Evolutionary conservation across 257 asterid genomes (phyloP).

Genomic region (Knoxia roxburghii): DNA sequence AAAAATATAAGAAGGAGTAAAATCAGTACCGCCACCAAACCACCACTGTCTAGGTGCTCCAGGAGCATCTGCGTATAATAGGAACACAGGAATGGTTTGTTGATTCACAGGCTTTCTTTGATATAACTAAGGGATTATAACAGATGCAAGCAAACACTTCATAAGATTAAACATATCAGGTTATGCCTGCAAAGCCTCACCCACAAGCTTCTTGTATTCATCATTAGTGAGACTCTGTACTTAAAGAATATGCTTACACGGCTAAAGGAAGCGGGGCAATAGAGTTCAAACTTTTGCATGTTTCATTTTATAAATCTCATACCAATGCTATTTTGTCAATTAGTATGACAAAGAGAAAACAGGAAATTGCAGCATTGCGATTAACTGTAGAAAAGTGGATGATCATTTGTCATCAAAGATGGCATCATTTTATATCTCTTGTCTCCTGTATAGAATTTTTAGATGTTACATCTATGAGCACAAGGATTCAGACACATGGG

Average conservation of each 20-base stretch:
- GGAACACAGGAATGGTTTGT: neutral
- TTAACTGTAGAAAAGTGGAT: neutral
- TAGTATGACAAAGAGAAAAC: neutral
- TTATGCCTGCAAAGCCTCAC: neutral
- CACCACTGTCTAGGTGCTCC: slow-evolving; percentile 98
- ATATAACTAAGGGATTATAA: neutral
- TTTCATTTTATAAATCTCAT: neutral
- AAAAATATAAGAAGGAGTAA: slow-evolving; percentile 93
- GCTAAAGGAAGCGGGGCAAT: neutral
- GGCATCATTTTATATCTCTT: neutral
- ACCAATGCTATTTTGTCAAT: neutral
- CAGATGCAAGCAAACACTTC: neutral
- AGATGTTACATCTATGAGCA: neutral
- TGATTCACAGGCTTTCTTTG: neutral
- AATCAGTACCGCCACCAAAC: slow-evolving; percentile 99
- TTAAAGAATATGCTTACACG: neutral
- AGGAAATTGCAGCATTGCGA: neutral
- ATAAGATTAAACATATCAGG: neutral
- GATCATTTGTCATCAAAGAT: neutral
- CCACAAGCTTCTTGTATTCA: neutral
- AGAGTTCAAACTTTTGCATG: neutral
- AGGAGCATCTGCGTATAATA: slow-evolving; percentile 60
- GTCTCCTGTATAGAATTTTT: neutral
- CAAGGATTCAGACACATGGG: neutral
- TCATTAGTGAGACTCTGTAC: neutral